phyloP scores from a whole-genome alignment of 805 yeast species.

The Lachancea thermotolerans region DNA sequence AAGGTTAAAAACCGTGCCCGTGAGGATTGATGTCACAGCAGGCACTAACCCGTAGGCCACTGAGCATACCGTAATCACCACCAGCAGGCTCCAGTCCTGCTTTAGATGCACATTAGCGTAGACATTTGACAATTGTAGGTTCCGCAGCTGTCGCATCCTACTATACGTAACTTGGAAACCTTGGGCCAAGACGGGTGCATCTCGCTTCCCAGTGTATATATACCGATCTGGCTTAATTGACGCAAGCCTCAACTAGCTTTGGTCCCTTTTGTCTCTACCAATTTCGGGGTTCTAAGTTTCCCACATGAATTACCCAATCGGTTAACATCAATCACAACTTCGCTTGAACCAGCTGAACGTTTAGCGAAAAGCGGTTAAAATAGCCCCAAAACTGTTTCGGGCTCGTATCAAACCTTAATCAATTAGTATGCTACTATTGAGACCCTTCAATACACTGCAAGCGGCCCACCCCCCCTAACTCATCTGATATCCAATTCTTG shows the following conservation, averaged over 20 bases:
- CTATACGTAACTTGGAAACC: too few species aligned
- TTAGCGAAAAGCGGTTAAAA: not conserved
- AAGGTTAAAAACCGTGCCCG: constrained; percentile 55
- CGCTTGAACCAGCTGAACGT: not conserved
- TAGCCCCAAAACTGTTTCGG: constrained; percentile 1
- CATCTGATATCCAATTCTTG: not conserved
- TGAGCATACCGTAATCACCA: constrained; percentile 35
- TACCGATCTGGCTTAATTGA: not conserved
- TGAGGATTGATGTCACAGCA: constrained; percentile 54
- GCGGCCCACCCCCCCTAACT: not conserved
- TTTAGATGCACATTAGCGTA: constrained; percentile 17
- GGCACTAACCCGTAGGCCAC: constrained; percentile 49
- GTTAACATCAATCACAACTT: not conserved
- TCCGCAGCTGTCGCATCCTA: not conserved
- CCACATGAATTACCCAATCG: constrained; percentile 4
- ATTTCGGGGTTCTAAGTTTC: not conserved
- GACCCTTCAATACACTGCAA: too few species aligned
- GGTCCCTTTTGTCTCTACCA: not conserved
- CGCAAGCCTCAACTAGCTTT: not conserved
- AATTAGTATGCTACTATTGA: not conserved
- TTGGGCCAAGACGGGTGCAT: too few species aligned
- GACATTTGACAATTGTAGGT: constrained; percentile 9
- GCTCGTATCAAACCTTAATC: not conserved
- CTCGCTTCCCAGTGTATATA: not conserved
- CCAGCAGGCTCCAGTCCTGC: constrained; percentile 22